Evolutionary conservation across 179 eudicot species (phyloP), one percentile per base, ranked within the genome.

Genomic region (Patellifolia procumbens): DNA sequence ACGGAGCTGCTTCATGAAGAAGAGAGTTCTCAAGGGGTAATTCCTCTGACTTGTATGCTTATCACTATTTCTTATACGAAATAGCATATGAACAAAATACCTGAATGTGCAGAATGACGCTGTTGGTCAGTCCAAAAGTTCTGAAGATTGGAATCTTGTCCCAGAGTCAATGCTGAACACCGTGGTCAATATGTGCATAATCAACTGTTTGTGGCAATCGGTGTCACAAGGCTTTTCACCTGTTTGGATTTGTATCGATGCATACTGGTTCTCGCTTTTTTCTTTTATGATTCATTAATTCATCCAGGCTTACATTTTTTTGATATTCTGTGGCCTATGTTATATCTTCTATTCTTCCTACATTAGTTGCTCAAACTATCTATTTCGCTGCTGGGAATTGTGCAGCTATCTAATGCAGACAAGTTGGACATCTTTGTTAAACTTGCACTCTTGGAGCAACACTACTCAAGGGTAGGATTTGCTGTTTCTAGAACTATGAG

Each of bases 391-490:
- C 55, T 86, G 76, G 90, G 98, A 68, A 64, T 71, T 59, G 22
- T 92, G 48, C 83, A 84, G 72, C 79, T 91, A 52, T 86, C 97
- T 70, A 91, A 86, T 82, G 79, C 78, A 35, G 94, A 85, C 61
- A 83, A 81, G 70, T 59, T 90, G 75, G 77, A 78, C 52, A 79
- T 92, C 48, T 96, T 96, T 76, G 56, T 78, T 46, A 87, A 86
- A 80, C 96, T n/a, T 96, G 93, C 70, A 65, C 79, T 24, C 76
- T 93, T 74, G 99, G 99, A 79, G 81, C 84, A 71, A 77, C 87
- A 58, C 81, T 93, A 81, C 80, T 84, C 55, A 83, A 76, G 86
- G 93, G 97, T 93, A 51, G 76, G 51, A 11, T 35, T 51, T 37
- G 39, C n/a, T 35, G 31, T 16, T 64, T 19, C 7, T 65, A n/a